These are phyloP conservation scores for Cairneyella variabilis DNA, from an alignment of 495 filamentous ascomycete species.

Conservation along the genomic window DNA sequence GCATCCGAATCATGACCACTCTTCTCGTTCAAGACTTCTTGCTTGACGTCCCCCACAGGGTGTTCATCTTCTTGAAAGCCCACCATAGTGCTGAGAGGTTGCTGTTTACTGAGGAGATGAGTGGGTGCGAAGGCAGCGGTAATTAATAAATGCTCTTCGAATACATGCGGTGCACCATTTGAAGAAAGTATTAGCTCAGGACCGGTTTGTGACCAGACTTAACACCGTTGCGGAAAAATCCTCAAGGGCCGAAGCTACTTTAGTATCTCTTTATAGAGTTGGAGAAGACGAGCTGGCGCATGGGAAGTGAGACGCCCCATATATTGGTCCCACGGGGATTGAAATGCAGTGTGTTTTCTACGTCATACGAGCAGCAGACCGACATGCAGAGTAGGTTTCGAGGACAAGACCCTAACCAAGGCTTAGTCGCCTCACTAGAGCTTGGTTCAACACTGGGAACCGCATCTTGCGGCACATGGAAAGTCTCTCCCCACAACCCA, in stretches of 20 bases:
- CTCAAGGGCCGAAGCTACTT: no score
- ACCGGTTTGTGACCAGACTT: no score
- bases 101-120: not conserved
- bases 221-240: no score
- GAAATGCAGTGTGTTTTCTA: not conserved
- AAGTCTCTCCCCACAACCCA: not conserved
- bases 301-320: not conserved
- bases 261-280: no score
- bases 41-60: not conserved
- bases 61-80: not conserved
- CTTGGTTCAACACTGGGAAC: conserved; percentile 1
- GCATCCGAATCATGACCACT: conserved; percentile 5
- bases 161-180: not conserved
- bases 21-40: not conserved
- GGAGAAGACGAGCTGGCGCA: not conserved
- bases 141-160: not conserved
- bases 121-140: not conserved
- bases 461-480: conserved; percentile 1
- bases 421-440: conserved; percentile 2
- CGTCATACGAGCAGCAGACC: not conserved
- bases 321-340: not conserved
- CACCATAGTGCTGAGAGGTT: not conserved
- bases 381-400: not conserved
- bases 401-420: not conserved
- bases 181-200: not conserved